These are phyloP conservation scores for Diaporthe capsici DNA, from an alignment of 2,329 filamentous ascomycete species.

Conservation along the genomic window DNA sequence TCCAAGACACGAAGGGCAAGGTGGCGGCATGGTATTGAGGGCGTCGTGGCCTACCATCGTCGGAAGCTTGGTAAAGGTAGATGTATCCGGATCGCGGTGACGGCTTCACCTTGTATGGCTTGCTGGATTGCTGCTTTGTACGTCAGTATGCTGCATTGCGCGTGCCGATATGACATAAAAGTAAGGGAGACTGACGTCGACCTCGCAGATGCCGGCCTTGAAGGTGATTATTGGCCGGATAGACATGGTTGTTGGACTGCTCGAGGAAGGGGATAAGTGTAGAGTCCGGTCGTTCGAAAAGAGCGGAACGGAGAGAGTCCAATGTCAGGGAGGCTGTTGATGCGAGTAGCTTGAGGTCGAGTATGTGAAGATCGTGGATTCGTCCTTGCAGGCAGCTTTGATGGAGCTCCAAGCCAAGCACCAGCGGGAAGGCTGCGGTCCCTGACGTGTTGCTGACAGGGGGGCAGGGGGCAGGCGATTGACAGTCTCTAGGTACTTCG, in stretches of 20 bases:
- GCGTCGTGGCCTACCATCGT: slow-evolving; percentile 75
- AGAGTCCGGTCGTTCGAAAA: slow-evolving; percentile 22
- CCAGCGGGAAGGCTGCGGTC: slow-evolving; percentile 40
- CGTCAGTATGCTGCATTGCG: slow-evolving; percentile 44
- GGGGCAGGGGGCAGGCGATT: slow-evolving; percentile 14
- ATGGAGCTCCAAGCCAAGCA: slow-evolving; percentile 37
- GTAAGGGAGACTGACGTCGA: slow-evolving; percentile 74
- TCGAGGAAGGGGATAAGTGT: neutral
- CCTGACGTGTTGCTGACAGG: slow-evolving; percentile 42
- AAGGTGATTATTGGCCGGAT: slow-evolving; percentile 91
- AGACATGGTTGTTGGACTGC: slow-evolving; percentile 74
- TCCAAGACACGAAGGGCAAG: neutral
- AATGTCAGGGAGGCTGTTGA: neutral
- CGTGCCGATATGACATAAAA: slow-evolving; percentile 4
- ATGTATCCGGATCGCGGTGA: slow-evolving; percentile 84
- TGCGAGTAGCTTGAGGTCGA: neutral
- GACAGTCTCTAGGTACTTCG: neutral
- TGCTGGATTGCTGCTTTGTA: slow-evolving; percentile 61
- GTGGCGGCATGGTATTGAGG: neutral
- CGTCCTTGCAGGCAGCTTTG: slow-evolving; percentile 30
- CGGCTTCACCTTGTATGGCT: slow-evolving; percentile 80
- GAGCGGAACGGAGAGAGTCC: neutral
- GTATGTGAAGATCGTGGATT: slow-evolving; percentile 2
- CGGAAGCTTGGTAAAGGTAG: slow-evolving; percentile 81
- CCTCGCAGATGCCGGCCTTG: slow-evolving; percentile 91